Conservation (phyloP, 352 stramenopile genomes). For the Aphanomyces stellatus region DNA sequence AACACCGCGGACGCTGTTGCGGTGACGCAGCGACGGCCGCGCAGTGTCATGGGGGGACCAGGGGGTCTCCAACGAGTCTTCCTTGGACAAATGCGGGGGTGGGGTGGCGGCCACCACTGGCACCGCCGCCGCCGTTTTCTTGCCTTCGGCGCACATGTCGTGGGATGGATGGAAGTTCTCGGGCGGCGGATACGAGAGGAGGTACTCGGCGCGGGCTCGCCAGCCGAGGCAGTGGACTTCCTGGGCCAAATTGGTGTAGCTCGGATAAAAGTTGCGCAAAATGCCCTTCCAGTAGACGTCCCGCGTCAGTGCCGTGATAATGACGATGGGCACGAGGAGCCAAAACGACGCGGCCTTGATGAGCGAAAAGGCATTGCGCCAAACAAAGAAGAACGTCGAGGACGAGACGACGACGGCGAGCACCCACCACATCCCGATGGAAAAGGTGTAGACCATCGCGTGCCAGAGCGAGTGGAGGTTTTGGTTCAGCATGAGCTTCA, state of each 20-base stretch:
- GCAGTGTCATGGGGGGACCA: too few species aligned
- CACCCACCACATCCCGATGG: constrained; percentile 61
- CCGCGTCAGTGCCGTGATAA: constrained; percentile 56
- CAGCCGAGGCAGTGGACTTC: constrained; percentile 67
- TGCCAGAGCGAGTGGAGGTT: constrained; percentile 80
- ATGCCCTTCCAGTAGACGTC: constrained; percentile 83
- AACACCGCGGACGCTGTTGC: constrained; percentile 44
- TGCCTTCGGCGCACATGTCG: too few species aligned
- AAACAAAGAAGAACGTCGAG: constrained; percentile 67
- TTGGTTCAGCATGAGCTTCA: constrained; percentile 88
- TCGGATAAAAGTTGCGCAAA: constrained; percentile 63
- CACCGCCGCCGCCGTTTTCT: too few species aligned
- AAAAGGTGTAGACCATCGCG: constrained; percentile 55
- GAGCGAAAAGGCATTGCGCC: constrained; percentile 72
- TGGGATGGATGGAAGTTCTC: constrained; percentile 64
- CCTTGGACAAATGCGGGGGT: too few species aligned
- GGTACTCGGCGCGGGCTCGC: constrained; percentile 45
- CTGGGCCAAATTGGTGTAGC: constrained; percentile 80
- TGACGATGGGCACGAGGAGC: constrained; percentile 61
- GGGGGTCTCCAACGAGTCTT: too few species aligned
- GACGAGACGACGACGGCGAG: constrained; percentile 64
- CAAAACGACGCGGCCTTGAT: constrained; percentile 68
- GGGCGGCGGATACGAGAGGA: constrained; percentile 71
- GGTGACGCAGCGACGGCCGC: neutral
- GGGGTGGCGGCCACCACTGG: too few species aligned